Percentiles rank a stretch among this genome's conserved stretches.
These are phyloP conservation scores for Carnegiea gigantea DNA, from an alignment of 179 eudicot genomes.

Conservation along the genomic window DNA sequence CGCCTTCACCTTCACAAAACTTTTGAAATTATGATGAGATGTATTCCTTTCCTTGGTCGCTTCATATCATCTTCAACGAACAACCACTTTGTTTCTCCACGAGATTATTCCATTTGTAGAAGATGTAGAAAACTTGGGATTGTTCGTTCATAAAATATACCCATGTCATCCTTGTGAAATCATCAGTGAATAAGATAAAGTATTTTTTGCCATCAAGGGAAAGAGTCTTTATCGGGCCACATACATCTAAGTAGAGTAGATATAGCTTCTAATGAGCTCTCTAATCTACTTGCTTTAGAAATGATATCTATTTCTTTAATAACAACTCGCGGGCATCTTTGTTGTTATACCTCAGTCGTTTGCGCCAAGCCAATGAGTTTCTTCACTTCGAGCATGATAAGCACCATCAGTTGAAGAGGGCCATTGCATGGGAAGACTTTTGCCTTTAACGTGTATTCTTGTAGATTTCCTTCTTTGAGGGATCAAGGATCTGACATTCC, in stretches of 20 bases:
- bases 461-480: background rate
- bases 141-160: slow-evolving; percentile 14
- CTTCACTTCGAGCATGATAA: background rate
- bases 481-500: background rate
- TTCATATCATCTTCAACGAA: background rate
- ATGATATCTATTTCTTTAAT: background rate
- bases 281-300: background rate
- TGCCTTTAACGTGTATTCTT: background rate
- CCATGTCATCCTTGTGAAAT: slow-evolving; percentile 19
- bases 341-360: slow-evolving; percentile 7
- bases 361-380: slow-evolving; percentile 5
- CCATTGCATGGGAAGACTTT: background rate
- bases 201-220: background rate
- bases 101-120: slow-evolving; percentile 1
- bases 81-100: slow-evolving; percentile 6
- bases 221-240: slow-evolving; percentile 15
- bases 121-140: slow-evolving; percentile 4
- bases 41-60: no score
- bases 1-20: no score
- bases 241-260: slow-evolving; percentile 3
- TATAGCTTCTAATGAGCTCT: slow-evolving; percentile 2
- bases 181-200: slow-evolving; percentile 13
- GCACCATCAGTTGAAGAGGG: background rate
- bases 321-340: background rate
- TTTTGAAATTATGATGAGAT: no score